Percentiles rank a stretch among this genome's conserved stretches.
Evolutionary conservation across 352 stramenopile genomes (phyloP).

Genomic region (Phytophthora meadii): DNA sequence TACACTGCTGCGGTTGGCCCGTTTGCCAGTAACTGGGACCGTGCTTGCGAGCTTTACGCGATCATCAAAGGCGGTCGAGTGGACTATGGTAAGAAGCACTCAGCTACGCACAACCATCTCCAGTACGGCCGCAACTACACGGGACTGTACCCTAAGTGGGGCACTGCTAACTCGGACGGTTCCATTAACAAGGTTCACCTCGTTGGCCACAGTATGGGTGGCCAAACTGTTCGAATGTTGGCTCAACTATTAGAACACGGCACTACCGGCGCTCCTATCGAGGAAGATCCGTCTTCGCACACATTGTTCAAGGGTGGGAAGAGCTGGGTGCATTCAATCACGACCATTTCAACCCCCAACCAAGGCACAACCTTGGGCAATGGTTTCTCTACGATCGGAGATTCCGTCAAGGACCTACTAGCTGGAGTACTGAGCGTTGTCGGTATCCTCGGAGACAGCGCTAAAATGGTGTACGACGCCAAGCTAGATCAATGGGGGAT

Average conservation of each 20-base stretch:
- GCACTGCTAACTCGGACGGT: conserved; percentile 47
- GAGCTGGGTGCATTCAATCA: conserved; percentile 77
- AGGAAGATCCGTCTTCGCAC: conserved; percentile 35
- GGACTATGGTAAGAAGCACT: conserved; percentile 65
- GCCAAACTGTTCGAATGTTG: conserved; percentile 81
- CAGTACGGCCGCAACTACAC: conserved; percentile 55
- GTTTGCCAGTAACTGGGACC: conserved; percentile 71
- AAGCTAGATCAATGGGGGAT: conserved; percentile 62
- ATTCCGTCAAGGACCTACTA: conserved; percentile 45
- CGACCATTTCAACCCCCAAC: conserved; percentile 68
- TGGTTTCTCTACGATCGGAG: conserved; percentile 47
- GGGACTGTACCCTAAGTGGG: conserved; percentile 68
- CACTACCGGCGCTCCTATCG: conserved; percentile 43
- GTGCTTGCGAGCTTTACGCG: conserved; percentile 68
- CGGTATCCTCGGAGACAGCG: conserved; percentile 32
- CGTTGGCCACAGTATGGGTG: conserved; percentile 83
- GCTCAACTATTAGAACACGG: conserved; percentile 64
- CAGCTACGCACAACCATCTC: conserved; percentile 43
- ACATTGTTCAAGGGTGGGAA: conserved; percentile 62
- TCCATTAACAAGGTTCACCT: conserved; percentile 73
- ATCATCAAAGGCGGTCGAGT: conserved; percentile 64
- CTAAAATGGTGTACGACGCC: conserved; percentile 49
- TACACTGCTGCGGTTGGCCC: conserved; percentile 61
- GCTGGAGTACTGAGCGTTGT: conserved; percentile 36
- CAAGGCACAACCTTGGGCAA: conserved; percentile 62